These are phyloP conservation scores for Amphicarpaea edgeworthii DNA, from an alignment of 306 rosid genomes.

Conservation along the genomic window DNA sequence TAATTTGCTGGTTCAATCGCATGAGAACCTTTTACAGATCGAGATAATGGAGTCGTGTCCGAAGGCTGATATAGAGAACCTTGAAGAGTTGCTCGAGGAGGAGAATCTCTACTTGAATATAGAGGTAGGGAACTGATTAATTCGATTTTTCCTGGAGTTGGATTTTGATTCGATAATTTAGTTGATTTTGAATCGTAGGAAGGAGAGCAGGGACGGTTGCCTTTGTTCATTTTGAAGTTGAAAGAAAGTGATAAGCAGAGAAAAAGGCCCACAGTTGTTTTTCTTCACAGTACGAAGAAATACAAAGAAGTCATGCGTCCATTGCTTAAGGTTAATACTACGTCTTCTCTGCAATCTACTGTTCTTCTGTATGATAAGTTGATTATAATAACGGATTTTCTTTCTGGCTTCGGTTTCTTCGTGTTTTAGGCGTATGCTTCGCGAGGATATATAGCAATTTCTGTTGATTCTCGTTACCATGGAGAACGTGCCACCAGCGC, in stretches of 20 bases:
- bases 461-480: constrained; percentile 92
- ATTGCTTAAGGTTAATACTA: constrained; percentile 71
- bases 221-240: constrained; percentile 79
- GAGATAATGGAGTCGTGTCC: constrained; percentile 70
- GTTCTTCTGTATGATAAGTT: not conserved
- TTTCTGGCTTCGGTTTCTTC: constrained; percentile 9
- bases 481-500: constrained; percentile 86
- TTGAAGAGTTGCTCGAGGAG: constrained; percentile 69
- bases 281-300: constrained; percentile 74
- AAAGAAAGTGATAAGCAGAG: constrained; percentile 58
- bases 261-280: constrained; percentile 78
- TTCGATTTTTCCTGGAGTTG: not conserved
- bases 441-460: constrained; percentile 78
- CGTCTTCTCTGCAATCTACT: not conserved
- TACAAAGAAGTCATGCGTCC: constrained; percentile 81
- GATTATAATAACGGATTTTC: constrained; percentile 18
- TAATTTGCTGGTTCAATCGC: constrained; percentile 1
- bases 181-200: constrained; percentile 52
- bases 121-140: constrained; percentile 68
- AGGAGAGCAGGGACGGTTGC: constrained; percentile 92
- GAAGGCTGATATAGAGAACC: constrained; percentile 52
- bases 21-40: constrained; percentile 32
- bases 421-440: constrained; percentile 86
- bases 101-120: constrained; percentile 74
- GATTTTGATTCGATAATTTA: not conserved